Conservation (phyloP, 768 basidiomycete genomes). For the Suillus fuscotomentosus region DNA sequence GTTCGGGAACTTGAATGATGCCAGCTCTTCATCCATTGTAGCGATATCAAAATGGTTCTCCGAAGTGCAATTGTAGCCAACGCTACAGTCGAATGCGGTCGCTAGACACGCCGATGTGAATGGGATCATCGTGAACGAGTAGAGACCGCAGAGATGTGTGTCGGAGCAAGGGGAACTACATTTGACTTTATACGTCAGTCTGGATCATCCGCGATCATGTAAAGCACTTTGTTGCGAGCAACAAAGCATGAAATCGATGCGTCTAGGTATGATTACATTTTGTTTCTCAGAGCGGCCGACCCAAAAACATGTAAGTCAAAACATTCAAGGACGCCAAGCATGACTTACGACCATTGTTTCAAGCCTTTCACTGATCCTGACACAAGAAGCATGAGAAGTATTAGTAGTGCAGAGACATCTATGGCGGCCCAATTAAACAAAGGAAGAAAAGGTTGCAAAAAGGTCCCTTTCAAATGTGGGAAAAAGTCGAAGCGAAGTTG, state of each 20-base stretch:
- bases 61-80: conserved; percentile 21
- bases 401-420: neutral
- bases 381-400: neutral
- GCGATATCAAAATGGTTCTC: conserved; percentile 25
- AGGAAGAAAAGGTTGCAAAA: neutral
- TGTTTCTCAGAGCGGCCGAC: neutral
- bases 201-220: neutral
- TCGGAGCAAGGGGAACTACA: neutral
- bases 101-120: neutral
- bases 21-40: conserved; percentile 16
- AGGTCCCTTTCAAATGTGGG: neutral
- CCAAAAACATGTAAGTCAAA: neutral
- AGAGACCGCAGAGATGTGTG: neutral
- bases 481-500: neutral
- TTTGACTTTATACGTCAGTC: neutral
- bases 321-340: neutral
- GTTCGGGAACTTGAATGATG: conserved; percentile 11
- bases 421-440: neutral
- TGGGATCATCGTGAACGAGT: neutral
- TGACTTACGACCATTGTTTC: neutral
- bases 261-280: neutral
- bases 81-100: conserved; percentile 12
- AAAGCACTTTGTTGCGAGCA: neutral
- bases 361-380: neutral
- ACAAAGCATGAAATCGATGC: neutral